These are phyloP conservation scores for Neofusicoccum kwambonambiense DNA, from an alignment of 2,329 filamentous ascomycete genomes.

Conservation along the genomic window DNA sequence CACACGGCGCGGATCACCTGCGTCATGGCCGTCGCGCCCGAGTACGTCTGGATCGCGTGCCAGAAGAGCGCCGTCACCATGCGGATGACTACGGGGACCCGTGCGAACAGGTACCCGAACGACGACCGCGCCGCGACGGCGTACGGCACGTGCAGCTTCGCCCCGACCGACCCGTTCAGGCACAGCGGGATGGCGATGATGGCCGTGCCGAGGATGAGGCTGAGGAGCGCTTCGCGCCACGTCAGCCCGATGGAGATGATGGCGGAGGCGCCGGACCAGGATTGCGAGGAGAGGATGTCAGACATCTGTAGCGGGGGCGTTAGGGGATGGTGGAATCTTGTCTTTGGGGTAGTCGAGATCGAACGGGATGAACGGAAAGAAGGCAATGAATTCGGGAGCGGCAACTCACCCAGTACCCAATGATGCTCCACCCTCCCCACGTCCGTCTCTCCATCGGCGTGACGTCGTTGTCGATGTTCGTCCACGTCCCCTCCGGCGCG, in stretches of 20 bases:
- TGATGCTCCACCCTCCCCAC: slow-evolving; percentile 44
- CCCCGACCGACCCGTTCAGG: slow-evolving; percentile 23
- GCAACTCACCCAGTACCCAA: slow-evolving; percentile 47
- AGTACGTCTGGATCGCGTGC: slow-evolving; percentile 5
- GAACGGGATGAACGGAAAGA: neutral
- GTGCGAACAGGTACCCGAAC: neutral
- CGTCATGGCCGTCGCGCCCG: slow-evolving; percentile 26
- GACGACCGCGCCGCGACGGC: neutral
- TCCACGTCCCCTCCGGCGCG: slow-evolving; percentile 29
- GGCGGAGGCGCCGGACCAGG: slow-evolving; percentile 43
- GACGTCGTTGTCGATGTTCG: slow-evolving; percentile 47
- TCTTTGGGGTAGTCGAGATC: neutral
- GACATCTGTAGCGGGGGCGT: neutral
- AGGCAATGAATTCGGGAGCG: slow-evolving; percentile 18
- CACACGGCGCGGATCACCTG: slow-evolving; percentile 37
- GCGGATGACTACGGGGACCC: neutral
- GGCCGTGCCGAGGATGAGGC: slow-evolving; percentile 33
- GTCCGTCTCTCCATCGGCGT: slow-evolving; percentile 47
- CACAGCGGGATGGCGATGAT: slow-evolving; percentile 27
- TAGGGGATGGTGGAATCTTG: too few species aligned
- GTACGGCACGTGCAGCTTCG: neutral
- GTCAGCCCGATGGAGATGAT: slow-evolving; percentile 49
- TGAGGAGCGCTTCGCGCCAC: slow-evolving; percentile 38
- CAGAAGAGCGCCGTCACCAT: slow-evolving; percentile 3
- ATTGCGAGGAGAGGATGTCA: slow-evolving; percentile 22